A percentile compares a stretch with the other conserved stretches of the same genome.
phyloP scores from a whole-genome alignment of 2,329 filamentous ascomycete species.

The Chaetomium sp. region DNA sequence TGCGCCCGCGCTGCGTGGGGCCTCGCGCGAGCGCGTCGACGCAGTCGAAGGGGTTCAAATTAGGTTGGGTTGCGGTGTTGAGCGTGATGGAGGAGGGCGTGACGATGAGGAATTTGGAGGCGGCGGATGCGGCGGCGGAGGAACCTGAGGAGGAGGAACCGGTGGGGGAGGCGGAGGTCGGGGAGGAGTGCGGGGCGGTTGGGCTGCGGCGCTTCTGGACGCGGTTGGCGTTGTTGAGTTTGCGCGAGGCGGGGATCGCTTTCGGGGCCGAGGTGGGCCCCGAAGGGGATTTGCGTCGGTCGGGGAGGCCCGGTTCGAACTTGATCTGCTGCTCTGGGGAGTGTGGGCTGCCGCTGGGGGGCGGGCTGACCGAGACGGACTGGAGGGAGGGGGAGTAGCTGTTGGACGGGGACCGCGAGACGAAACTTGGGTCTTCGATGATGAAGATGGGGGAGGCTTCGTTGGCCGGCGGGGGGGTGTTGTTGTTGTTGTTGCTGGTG shows the following conservation, averaged over 20 bases:
- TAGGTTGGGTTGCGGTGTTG: slow-evolving; percentile 45
- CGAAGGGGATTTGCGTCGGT: slow-evolving; percentile 15
- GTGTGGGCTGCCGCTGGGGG: slow-evolving; percentile 32
- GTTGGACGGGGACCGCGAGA: slow-evolving; percentile 38
- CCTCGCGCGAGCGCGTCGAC: slow-evolving; percentile 52
- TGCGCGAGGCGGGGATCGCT: slow-evolving; percentile 29
- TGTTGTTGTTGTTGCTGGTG: background rate
- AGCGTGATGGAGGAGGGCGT: slow-evolving; percentile 52
- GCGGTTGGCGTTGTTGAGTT: slow-evolving; percentile 32
- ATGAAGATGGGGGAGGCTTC: slow-evolving; percentile 40
- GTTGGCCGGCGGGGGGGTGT: slow-evolving; percentile 8
- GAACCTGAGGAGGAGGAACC: slow-evolving; percentile 31
- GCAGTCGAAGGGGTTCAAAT: slow-evolving; percentile 56
- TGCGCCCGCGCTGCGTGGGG: slow-evolving; percentile 57
- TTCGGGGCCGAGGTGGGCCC: slow-evolving; percentile 11
- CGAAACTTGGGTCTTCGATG: slow-evolving; percentile 43
- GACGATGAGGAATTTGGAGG: slow-evolving; percentile 55
- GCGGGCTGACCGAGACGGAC: slow-evolving; percentile 32
- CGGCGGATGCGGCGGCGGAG: slow-evolving; percentile 31
- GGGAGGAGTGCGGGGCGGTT: slow-evolving; percentile 37
- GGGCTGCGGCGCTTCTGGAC: slow-evolving; percentile 27
- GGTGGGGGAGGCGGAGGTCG: slow-evolving; percentile 50
- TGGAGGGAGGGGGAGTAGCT: slow-evolving; percentile 31
- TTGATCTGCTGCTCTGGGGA: slow-evolving; percentile 30
- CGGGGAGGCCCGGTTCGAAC: slow-evolving; percentile 20